Evolutionary conservation across 352 stramenopile species (phyloP).

Genomic region (Globisporangium heterothallicum): DNA sequence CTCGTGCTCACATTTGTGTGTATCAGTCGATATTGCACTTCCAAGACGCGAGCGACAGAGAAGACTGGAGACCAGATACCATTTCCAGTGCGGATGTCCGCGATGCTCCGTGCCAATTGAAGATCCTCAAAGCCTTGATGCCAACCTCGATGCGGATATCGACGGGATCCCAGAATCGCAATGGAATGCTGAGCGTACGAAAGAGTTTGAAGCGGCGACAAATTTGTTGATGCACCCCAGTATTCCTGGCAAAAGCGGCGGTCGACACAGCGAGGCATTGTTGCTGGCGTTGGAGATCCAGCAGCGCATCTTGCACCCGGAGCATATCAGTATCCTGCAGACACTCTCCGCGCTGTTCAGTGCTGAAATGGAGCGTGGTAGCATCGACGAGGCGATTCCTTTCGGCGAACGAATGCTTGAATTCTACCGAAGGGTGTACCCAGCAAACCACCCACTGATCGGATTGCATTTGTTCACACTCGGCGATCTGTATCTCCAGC

Average conservation of each 20-base stretch:
- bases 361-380: slow-evolving; percentile 38
- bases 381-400: slow-evolving; percentile 20
- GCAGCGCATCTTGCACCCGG: slow-evolving; percentile 21
- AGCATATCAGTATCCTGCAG: slow-evolving; percentile 46
- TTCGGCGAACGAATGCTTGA: slow-evolving; percentile 43
- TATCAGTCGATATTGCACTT: slow-evolving; percentile 55
- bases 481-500: slow-evolving; percentile 28
- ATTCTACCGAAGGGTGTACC: slow-evolving; percentile 61
- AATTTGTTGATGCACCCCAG: not conserved
- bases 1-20: not conserved
- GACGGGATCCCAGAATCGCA: slow-evolving; percentile 29
- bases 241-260: not conserved
- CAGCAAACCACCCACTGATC: slow-evolving; percentile 48
- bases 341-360: slow-evolving; percentile 49
- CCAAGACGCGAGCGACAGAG: slow-evolving; percentile 39
- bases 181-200: slow-evolving; percentile 25
- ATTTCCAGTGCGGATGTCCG: slow-evolving; percentile 54
- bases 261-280: slow-evolving; percentile 19
- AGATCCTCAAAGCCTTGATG: slow-evolving; percentile 26
- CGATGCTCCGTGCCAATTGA: slow-evolving; percentile 33
- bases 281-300: slow-evolving; percentile 23
- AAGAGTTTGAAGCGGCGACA: slow-evolving; percentile 19
- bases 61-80: slow-evolving; percentile 46
- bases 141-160: slow-evolving; percentile 43
- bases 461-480: slow-evolving; percentile 65